These are phyloP conservation scores for Parafenestella ontariensis DNA, from an alignment of 2,329 filamentous ascomycete species.

Conservation along the genomic window DNA sequence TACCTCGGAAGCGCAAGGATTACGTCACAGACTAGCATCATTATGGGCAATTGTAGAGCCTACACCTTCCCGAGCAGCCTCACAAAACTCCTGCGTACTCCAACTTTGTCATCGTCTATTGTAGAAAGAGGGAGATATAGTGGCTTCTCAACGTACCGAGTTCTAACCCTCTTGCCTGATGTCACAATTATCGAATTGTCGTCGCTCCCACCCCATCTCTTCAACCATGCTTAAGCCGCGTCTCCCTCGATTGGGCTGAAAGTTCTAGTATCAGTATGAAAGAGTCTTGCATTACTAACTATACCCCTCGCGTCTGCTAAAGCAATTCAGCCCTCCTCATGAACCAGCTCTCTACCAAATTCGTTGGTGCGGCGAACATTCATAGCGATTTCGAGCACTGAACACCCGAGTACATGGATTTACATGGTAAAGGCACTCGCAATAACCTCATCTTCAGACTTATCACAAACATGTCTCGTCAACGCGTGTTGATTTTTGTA, in stretches of 20 bases:
- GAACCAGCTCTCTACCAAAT: too few species aligned
- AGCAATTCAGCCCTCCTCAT: neutral
- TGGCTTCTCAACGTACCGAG: too few species aligned
- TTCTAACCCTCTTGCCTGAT: too few species aligned
- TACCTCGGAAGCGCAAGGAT: conserved; percentile 9
- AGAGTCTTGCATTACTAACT: neutral
- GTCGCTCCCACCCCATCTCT: too few species aligned
- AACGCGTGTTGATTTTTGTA: conserved; percentile 19
- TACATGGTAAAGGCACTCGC: neutral
- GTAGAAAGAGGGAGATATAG: neutral
- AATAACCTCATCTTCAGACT: neutral
- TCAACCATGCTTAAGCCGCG: too few species aligned
- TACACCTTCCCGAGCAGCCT: conserved; percentile 1
- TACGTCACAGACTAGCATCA: conserved; percentile 21
- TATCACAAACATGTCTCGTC: conserved; percentile 22
- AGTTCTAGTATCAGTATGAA: neutral
- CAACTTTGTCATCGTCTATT: neutral
- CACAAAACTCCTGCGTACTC: neutral
- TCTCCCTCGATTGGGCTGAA: too few species aligned
- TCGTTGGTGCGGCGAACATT: neutral
- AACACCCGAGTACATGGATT: neutral
- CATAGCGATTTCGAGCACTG: too few species aligned
- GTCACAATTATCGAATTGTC: too few species aligned
- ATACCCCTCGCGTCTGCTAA: neutral
- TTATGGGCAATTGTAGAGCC: conserved; percentile 19